Conservation (phyloP, 306 rosid genomes). For the Herpetospermum pedunculosum region DNA sequence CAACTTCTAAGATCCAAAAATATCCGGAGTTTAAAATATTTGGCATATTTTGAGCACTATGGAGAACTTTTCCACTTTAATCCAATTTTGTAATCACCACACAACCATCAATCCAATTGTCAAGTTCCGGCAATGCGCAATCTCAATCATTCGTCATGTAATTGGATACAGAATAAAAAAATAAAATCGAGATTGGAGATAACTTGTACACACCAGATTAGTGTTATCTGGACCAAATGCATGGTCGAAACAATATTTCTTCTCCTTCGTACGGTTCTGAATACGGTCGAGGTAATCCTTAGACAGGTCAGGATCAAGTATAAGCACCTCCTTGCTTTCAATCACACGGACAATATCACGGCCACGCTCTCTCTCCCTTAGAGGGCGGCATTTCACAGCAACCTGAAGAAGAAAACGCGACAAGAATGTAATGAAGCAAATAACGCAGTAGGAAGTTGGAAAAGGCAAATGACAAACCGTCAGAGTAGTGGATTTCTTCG, state of each 20-base stretch:
- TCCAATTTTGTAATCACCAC: neutral
- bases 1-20: neutral
- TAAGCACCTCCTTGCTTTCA: slow-evolving; percentile 46
- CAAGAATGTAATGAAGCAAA: neutral
- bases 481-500: slow-evolving; percentile 45
- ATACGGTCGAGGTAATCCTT: slow-evolving; percentile 49
- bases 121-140: neutral
- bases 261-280: slow-evolving; percentile 50
- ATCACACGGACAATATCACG: slow-evolving; percentile 46
- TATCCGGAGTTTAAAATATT: neutral
- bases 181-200: neutral
- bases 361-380: slow-evolving; percentile 30
- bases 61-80: neutral
- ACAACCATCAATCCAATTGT: neutral
- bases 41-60: neutral
- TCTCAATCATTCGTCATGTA: neutral
- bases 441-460: neutral
- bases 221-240: slow-evolving; percentile 38
- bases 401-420: slow-evolving; percentile 27
- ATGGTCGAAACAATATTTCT: slow-evolving; percentile 44
- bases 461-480: slow-evolving; percentile 24
- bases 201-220: slow-evolving; percentile 26
- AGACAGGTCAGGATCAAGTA: slow-evolving; percentile 44
- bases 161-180: neutral
- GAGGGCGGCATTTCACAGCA: slow-evolving; percentile 50